These are phyloP conservation scores for Choiromyces venosus DNA, from an alignment of 495 filamentous ascomycete species.

Conservation along the genomic window DNA sequence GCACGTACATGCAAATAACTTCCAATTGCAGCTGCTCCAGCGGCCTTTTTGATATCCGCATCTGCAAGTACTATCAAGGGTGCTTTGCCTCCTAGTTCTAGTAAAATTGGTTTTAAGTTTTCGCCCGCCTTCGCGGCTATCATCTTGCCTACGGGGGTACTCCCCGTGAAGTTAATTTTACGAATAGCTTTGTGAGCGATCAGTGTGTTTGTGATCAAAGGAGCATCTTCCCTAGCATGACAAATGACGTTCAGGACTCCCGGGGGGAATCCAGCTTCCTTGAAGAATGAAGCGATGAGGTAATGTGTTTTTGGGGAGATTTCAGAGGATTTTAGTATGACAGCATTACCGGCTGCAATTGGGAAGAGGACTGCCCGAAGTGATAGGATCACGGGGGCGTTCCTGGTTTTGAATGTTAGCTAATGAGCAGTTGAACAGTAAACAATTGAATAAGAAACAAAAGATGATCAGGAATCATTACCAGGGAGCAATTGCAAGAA, in stretches of 20 bases:
- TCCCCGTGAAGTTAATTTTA: conserved; percentile 67
- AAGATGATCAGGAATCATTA: conserved; percentile 44
- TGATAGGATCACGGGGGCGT: conserved; percentile 67
- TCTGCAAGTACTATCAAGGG: conserved; percentile 61
- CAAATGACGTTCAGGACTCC: conserved; percentile 58
- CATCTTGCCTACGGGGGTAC: conserved; percentile 54
- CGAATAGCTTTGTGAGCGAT: conserved; percentile 53
- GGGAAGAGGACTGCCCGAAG: conserved; percentile 64
- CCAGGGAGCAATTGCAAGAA: conserved; percentile 81
- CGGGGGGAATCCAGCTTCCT: conserved; percentile 63
- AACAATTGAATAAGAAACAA: too few relatives aligned
- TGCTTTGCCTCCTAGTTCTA: conserved; percentile 67
- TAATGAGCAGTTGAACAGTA: neutral
- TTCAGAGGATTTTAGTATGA: conserved; percentile 72
- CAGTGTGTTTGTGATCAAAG: conserved; percentile 53
- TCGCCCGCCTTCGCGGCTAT: conserved; percentile 56
- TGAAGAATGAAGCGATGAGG: conserved; percentile 63
- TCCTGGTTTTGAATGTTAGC: conserved; percentile 48
- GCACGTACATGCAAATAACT: conserved; percentile 49
- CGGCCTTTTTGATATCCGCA: conserved; percentile 58
- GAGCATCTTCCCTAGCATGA: conserved; percentile 51
- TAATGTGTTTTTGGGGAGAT: conserved; percentile 69
- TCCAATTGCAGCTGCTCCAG: conserved; percentile 49
- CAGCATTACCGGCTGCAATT: conserved; percentile 76
- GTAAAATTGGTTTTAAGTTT: conserved; percentile 61